phyloP scores from a whole-genome alignment of 768 basidiomycete genomes.

The Scleroderma bovista region DNA sequence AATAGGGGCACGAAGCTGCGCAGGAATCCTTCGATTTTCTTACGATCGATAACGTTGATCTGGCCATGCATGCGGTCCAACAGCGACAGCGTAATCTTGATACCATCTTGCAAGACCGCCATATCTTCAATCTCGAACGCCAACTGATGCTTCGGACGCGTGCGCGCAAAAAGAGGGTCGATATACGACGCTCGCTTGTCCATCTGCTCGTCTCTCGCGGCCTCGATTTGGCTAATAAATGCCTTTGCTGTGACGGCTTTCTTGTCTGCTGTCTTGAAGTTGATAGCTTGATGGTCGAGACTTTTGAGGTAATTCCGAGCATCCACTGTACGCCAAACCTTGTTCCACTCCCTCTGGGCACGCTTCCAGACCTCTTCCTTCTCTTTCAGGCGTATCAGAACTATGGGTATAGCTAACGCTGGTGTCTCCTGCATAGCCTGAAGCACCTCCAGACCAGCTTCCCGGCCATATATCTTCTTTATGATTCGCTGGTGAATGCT shows the following conservation, averaged over 20 bases:
- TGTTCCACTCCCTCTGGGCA: constrained; percentile 97
- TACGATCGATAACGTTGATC: constrained; percentile 65
- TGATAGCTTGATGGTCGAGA: constrained; percentile 88
- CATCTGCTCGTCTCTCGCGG: constrained; percentile 76
- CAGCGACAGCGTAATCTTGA: constrained; percentile 87
- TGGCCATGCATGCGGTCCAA: constrained; percentile 84
- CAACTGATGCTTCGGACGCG: constrained; percentile 71
- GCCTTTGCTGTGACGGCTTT: constrained; percentile 70
- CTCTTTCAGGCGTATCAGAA: constrained; percentile 82
- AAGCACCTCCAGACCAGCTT: constrained; percentile 75
- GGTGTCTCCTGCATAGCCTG: constrained; percentile 92
- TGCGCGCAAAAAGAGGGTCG: constrained; percentile 50
- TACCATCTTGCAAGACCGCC: constrained; percentile 73
- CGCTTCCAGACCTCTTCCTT: constrained; percentile 99
- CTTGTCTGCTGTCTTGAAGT: constrained; percentile 89
- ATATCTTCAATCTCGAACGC: constrained; percentile 72
- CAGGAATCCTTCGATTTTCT: constrained; percentile 77
- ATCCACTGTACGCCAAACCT: constrained; percentile 96
- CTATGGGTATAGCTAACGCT: constrained; percentile 81
- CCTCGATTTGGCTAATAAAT: constrained; percentile 81
- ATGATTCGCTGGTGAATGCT: constrained; percentile 89
- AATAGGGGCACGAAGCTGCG: constrained; percentile 72
- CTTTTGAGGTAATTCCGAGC: constrained; percentile 91
- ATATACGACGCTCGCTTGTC: constrained; percentile 60
- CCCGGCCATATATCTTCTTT: constrained; percentile 95